A percentile compares a stretch with the other conserved stretches of the same genome.
Conservation (phyloP, 192 early-diverging fungal genomes). For the Backusella parvicylindrica region DNA sequence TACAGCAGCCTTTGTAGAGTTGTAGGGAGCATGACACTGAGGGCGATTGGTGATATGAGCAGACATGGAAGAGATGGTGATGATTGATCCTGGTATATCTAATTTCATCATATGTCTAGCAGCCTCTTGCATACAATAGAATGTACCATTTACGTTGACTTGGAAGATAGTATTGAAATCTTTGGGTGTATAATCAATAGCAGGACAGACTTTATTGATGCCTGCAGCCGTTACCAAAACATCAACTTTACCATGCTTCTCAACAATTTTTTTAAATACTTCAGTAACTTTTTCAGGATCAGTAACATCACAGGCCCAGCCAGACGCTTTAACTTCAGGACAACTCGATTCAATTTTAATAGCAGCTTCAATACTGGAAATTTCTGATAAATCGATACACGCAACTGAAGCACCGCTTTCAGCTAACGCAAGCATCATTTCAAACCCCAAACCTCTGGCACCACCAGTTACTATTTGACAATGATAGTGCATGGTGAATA, state of each 20-base stretch:
- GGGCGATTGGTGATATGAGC: conserved; percentile 32
- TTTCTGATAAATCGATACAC: conserved; percentile 27
- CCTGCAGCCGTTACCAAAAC: conserved; percentile 36
- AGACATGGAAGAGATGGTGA: conserved; percentile 41
- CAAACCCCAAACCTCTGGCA: conserved; percentile 35
- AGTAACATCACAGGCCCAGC: conserved; percentile 35
- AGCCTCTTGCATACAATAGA: conserved; percentile 34
- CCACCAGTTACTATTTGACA: conserved; percentile 30
- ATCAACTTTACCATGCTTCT: conserved; percentile 29
- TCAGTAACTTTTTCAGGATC: conserved; percentile 21
- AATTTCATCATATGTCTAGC: conserved; percentile 33
- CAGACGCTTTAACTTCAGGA: conserved; percentile 19
- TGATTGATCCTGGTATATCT: conserved; percentile 31
- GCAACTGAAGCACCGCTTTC: conserved; percentile 36
- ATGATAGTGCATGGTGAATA: too few relatives aligned
- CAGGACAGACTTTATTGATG: conserved; percentile 26
- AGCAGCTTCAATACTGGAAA: conserved; percentile 15
- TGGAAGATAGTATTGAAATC: conserved; percentile 29
- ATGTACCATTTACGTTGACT: conserved; percentile 36
- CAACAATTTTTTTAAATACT: conserved; percentile 28
- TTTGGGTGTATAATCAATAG: conserved; percentile 26
- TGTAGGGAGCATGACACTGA: conserved; percentile 41
- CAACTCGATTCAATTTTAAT: conserved; percentile 2
- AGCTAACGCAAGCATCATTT: conserved; percentile 38
- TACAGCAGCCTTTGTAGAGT: conserved; percentile 44